Evolutionary conservation across 108 stramenopile genomes (phyloP), one percentile per base, ranked within the genome.

Genomic region (Schizochytrium sp.): DNA sequence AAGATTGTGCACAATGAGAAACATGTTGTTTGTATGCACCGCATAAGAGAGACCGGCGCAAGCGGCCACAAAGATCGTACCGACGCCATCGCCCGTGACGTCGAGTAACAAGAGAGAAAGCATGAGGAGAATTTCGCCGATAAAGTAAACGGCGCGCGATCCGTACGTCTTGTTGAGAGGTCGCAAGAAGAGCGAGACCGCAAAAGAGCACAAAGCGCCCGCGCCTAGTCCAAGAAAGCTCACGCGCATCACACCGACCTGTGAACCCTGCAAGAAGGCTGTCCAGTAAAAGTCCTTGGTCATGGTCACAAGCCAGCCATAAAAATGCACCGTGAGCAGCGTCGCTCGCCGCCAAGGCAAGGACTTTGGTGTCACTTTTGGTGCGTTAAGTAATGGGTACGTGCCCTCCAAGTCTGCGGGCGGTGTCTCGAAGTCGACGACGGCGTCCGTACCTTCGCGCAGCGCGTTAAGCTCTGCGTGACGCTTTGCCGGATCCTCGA

Each of bases 301-400:
- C 72, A 83, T 83, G 72, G 48, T 83, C n/a, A 83, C 72, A 10
- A 83, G 48, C 72, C 72, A 83, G 72, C 72, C 72, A 23, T 83
- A 83, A 53, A 83, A 83, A 44, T 83, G 72, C 72, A 83, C 51
- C 48, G 51, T 10, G 18, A 83, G 44, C 18, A 83, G 44, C 5
- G n/a, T 83, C 72, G 44, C 72, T 51, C 72, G 72, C 63, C 63
- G 14, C 63, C 63, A 69, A 0, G 63, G 63, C 63, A 69, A 69
- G 63, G 63, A 69, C 63, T 69, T 69, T 18, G 25, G 19, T 14
- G 63, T 69, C 19, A 69, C 63, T 28, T 41, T 28, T 6, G 63
- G 63, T 10, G 63, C 8, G 6, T 16, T 69, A 8, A 69, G 18
- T 8, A 69, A 28, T 14, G 34, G 63, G 12, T 14, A 14, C 55